phyloP scores from a whole-genome alignment of 1,284 basidiomycete species.

The Pascua sp. region DNA sequence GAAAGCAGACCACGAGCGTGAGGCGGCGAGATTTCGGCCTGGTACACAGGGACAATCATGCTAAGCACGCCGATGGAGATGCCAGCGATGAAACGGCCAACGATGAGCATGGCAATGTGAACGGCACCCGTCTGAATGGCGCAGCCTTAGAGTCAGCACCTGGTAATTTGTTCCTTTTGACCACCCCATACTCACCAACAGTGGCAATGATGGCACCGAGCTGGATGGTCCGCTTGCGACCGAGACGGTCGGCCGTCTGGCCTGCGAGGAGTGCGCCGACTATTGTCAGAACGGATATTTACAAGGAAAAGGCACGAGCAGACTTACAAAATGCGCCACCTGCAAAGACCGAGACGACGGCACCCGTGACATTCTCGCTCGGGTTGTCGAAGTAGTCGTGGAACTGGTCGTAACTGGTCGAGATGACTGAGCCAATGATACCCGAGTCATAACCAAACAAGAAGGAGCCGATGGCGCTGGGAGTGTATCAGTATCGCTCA shows the following conservation, averaged over 20 bases:
- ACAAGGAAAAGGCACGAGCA: neutral
- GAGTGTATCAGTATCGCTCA: neutral
- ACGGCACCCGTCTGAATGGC: slow-evolving; percentile 62
- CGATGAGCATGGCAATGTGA: slow-evolving; percentile 60
- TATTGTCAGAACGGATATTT: neutral
- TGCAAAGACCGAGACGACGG: slow-evolving; percentile 62
- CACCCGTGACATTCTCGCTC: slow-evolving; percentile 52
- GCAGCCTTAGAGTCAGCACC: slow-evolving; percentile 46
- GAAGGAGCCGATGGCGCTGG: slow-evolving; percentile 24
- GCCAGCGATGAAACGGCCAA: slow-evolving; percentile 54
- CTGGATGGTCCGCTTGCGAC: slow-evolving; percentile 61
- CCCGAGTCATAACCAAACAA: slow-evolving; percentile 49
- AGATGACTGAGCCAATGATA: slow-evolving; percentile 63
- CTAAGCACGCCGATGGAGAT: slow-evolving; percentile 57
- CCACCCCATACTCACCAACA: slow-evolving; percentile 2
- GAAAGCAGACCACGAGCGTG: slow-evolving; percentile 63
- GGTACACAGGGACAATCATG: slow-evolving; percentile 56
- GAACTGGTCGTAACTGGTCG: slow-evolving; percentile 52
- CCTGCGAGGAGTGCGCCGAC: slow-evolving; percentile 27
- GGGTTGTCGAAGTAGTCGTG: slow-evolving; percentile 52
- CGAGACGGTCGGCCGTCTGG: slow-evolving; percentile 55
- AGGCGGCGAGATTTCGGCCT: slow-evolving; percentile 59
- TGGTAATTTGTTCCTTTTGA: too few relatives aligned
- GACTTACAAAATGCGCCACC: slow-evolving; percentile 44
- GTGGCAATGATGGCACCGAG: slow-evolving; percentile 44